phyloP scores from a whole-genome alignment of 192 early-diverging fungal genomes.

The Linnemannia hyalina region DNA sequence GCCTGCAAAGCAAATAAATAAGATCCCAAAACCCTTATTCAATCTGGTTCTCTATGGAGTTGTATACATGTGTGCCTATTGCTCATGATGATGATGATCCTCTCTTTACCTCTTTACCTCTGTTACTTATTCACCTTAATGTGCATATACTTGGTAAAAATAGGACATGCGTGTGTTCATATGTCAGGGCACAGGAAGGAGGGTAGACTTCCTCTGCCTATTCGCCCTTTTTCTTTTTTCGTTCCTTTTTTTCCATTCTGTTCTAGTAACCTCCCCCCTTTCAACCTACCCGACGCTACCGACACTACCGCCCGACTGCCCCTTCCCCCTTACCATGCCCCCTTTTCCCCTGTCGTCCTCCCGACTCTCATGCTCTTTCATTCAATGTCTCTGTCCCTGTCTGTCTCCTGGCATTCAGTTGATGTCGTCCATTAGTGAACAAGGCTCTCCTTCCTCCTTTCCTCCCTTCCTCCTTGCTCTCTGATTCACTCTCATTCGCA shows the following conservation, averaged over 20 bases:
- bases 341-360: too few relatives aligned
- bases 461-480: background rate
- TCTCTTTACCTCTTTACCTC: too few relatives aligned
- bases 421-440: background rate
- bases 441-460: background rate
- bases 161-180: background rate
- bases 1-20: background rate
- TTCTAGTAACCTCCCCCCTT: background rate
- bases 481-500: background rate
- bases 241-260: background rate
- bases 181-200: background rate
- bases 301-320: background rate
- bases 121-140: too few relatives aligned
- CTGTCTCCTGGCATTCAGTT: conserved; percentile 1
- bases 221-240: background rate
- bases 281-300: background rate
- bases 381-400: background rate
- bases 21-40: background rate
- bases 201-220: background rate
- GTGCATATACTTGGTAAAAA: background rate
- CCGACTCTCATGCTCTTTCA: background rate
- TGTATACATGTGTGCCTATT: background rate
- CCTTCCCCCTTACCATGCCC: background rate
- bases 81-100: too few relatives aligned
- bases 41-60: background rate